phyloP scores from a whole-genome alignment of 1,284 basidiomycete genomes.

The Hortiboletus rubellus region DNA sequence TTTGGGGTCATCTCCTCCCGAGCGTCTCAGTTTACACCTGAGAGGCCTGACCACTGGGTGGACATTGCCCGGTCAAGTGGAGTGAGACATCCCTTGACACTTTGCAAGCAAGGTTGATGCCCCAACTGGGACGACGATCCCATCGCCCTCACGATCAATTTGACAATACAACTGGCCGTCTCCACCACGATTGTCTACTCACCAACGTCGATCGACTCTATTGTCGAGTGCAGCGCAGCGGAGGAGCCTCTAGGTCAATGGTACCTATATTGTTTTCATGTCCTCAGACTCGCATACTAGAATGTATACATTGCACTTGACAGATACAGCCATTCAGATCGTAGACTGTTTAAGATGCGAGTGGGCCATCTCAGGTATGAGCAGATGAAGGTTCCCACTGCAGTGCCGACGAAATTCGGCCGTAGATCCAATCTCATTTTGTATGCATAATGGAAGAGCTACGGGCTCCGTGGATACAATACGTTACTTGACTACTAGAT shows the following conservation, averaged over 20 bases:
- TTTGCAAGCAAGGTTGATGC: conserved; percentile 23
- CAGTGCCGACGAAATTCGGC: too few species aligned
- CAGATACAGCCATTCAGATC: too few species aligned
- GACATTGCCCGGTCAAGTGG: conserved; percentile 30
- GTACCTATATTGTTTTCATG: too few species aligned
- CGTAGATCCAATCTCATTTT: too few species aligned
- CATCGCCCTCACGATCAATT: not conserved
- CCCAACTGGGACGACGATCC: not conserved
- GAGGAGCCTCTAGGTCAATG: conserved; percentile 2
- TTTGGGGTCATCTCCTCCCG: conserved; percentile 29
- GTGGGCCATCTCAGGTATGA: too few species aligned
- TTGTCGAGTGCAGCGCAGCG: conserved; percentile 13
- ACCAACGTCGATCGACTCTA: conserved; percentile 8
- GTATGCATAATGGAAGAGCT: too few species aligned
- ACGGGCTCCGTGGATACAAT: too few species aligned
- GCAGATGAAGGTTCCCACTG: too few species aligned
- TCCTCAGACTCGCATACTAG: too few species aligned
- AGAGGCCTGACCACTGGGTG: conserved; percentile 31
- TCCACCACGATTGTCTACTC: conserved; percentile 13
- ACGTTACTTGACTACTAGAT: too few species aligned
- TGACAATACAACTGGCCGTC: not conserved
- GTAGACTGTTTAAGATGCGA: too few species aligned
- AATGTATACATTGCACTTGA: too few species aligned
- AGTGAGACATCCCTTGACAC: conserved; percentile 28
- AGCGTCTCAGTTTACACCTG: conserved; percentile 29